Evolutionary conservation across 331 rosid genomes (phyloP).

Genomic region (Pyrus hybrid): DNA sequence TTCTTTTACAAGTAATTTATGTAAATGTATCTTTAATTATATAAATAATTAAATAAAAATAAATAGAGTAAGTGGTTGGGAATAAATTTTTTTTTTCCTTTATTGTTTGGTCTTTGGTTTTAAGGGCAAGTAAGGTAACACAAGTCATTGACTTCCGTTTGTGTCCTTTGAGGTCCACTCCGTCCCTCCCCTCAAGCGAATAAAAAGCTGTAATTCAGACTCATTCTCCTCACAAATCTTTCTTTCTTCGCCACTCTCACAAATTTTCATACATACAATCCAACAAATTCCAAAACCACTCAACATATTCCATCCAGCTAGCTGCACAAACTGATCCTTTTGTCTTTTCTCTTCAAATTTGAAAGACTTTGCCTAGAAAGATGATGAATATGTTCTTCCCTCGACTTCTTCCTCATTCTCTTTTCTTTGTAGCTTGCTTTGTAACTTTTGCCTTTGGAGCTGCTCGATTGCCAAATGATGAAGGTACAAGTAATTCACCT

Average conservation of each 20-base stretch:
- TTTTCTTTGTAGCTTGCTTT: slow-evolving; percentile 1
- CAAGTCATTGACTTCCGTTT: neutral
- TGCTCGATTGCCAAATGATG: slow-evolving; percentile 30
- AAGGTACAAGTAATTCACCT: slow-evolving; percentile 12
- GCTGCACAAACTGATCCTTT: neutral
- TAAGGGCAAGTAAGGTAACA: neutral
- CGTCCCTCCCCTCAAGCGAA: neutral
- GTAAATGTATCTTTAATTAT: too few species aligned
- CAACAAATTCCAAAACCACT: neutral
- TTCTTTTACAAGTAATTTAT: too few species aligned
- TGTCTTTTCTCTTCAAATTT: neutral
- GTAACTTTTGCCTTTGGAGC: slow-evolving; percentile 22
- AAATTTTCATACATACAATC: neutral
- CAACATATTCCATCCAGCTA: too few species aligned
- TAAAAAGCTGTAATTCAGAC: too few species aligned
- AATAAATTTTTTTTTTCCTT: too few species aligned
- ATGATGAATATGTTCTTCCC: neutral
- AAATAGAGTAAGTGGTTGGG: neutral
- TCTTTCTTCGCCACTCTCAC: too few species aligned
- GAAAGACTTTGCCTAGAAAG: neutral
- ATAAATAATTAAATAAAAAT: too few species aligned
- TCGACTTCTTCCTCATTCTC: neutral
- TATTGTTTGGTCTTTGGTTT: too few species aligned
- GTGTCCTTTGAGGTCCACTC: neutral
- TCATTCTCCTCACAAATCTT: too few species aligned